phyloP scores from a whole-genome alignment of 2,329 filamentous ascomycete species.

The Beauveria medogensis region DNA sequence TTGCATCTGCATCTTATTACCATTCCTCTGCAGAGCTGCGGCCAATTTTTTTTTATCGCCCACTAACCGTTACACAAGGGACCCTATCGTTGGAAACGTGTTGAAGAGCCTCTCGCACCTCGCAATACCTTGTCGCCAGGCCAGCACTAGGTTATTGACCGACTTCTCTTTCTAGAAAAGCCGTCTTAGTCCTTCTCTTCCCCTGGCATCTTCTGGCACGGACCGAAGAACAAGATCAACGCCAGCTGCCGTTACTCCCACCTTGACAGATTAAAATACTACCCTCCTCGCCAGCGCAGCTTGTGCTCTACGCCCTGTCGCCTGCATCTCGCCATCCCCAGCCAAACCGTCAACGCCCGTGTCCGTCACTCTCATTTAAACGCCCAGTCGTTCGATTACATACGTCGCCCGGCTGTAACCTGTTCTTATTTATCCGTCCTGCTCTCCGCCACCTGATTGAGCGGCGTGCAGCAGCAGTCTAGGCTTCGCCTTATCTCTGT shows the following conservation, averaged over 20 bases:
- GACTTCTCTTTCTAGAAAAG: neutral
- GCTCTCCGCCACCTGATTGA: neutral
- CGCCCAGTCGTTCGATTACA: neutral
- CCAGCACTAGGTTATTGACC: neutral
- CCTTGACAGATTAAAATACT: constrained; percentile 7
- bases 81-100: constrained; percentile 5
- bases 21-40: neutral
- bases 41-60: neutral
- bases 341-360: neutral
- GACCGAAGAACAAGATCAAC: neutral
- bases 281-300: constrained; percentile 5
- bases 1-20: neutral
- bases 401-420: neutral
- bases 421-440: neutral
- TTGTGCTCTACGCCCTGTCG: neutral
- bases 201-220: neutral
- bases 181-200: neutral
- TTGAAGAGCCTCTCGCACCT: constrained; percentile 12
- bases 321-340: neutral
- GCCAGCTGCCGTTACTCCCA: neutral
- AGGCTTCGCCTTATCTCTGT: constrained; percentile 8
- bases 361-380: neutral
- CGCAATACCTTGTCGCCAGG: constrained; percentile 2
- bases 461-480: neutral
- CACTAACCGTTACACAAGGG: neutral